Evolutionary conservation across 75 land plant genomes (phyloP).

Genomic region (Larix kaempferi): DNA sequence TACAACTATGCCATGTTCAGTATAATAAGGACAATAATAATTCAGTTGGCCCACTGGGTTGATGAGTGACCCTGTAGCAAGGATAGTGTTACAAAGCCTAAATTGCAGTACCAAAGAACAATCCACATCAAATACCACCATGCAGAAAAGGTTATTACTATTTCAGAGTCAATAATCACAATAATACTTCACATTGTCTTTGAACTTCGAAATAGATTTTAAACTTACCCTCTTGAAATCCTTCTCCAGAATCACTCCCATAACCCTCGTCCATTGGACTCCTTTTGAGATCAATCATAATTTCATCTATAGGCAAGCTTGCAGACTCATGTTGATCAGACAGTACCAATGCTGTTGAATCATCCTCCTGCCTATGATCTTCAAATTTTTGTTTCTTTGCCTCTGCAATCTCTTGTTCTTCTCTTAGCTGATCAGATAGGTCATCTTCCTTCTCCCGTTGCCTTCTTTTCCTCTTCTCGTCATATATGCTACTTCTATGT

Average conservation of each 20-base stretch:
- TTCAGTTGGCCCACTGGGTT: not conserved
- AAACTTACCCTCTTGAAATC: constrained; percentile 10
- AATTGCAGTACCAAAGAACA: not conserved
- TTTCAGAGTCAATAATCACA: not conserved
- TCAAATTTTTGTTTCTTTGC: constrained; percentile 59
- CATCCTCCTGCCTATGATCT: constrained; percentile 41
- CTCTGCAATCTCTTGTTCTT: constrained; percentile 83
- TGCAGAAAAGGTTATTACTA: too few relatives aligned
- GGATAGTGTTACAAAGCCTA: not conserved
- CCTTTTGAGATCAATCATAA: constrained; percentile 8
- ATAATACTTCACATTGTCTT: not conserved
- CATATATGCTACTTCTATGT: constrained; percentile 52
- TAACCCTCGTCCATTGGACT: constrained; percentile 18
- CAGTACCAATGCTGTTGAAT: constrained; percentile 1
- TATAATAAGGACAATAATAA: not conserved
- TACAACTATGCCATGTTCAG: not conserved
- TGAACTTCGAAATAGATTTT: not conserved
- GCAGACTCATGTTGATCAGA: not conserved
- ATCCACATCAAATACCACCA: not conserved
- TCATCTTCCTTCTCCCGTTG: constrained; percentile 89
- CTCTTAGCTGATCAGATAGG: constrained; percentile 62
- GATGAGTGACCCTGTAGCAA: not conserved
- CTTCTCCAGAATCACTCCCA: constrained; percentile 13
- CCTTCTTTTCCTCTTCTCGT: constrained; percentile 71
- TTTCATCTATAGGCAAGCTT: constrained; percentile 16